Evolutionary conservation across 2,329 filamentous ascomycete genomes (phyloP), one percentile per base, ranked within the genome.

Genomic region (Paecilomyces variotii): DNA sequence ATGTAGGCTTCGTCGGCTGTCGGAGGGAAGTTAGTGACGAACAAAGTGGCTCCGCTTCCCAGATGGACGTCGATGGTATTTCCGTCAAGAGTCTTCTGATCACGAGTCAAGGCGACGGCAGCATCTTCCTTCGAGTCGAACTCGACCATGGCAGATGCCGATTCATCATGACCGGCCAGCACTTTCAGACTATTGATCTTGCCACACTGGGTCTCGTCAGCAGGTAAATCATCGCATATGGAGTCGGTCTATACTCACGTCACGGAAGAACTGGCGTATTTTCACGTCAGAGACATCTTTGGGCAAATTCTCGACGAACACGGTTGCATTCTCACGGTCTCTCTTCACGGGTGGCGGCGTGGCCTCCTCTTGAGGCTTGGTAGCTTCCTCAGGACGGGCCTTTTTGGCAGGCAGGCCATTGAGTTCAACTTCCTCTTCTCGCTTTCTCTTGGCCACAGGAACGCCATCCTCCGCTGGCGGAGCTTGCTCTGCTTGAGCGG

Each of bases 191-290:
- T 87, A 66, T 91, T 90, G 69, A 97, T 88, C 49, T 86, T 87
- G 11, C 94, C 94, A 66, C 92, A 95, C 62, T 70, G 45, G 25
- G 12, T 28, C 55, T 52, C 25, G 57, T 66, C 35, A 66, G 63
- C 24, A 45, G n/a, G n/a, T 2, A 45, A 6, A 45, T 19, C 53
- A 50, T 12, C 55, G n/a, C 50, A 58, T n/a, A 25, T 12, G 54
- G 25, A 51, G 27, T 52, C 4, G 10, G 7, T 26, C 11, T 34
- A 34, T 28, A 72, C 77, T 74, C 66, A 79, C 77, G 64, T 92
- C 90, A 68, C 88, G 87, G 77, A 99, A 97, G 72, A 96, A 97
- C 71, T 96, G 89, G 58, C 88, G 85, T 12, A 97, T 76, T 65
- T 87, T 88, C 11, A 84, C 87, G 67, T 90, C 85, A 0, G 86